These are phyloP conservation scores for Petunia secreta DNA, from an alignment of 257 asterid species.

Conservation along the genomic window DNA sequence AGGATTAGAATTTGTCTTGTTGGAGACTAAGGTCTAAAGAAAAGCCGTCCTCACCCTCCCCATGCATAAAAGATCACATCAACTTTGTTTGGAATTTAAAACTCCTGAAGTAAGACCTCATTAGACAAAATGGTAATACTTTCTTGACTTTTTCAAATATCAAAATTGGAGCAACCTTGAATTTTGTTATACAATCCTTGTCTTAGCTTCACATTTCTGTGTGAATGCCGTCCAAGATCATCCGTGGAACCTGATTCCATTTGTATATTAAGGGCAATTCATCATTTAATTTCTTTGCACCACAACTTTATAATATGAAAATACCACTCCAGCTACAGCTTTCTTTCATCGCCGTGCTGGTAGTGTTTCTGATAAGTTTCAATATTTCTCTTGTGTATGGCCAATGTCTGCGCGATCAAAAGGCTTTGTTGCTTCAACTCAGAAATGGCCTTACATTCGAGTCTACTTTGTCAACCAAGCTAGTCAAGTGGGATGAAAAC, in stretches of 20 bases:
- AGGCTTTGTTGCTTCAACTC: slow-evolving; percentile 27
- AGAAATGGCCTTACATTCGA: background rate
- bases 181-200: background rate
- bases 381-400: background rate
- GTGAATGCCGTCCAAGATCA: background rate
- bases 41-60: background rate
- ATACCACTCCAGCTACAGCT: background rate
- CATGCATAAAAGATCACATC: background rate
- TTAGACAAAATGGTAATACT: background rate
- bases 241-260: background rate
- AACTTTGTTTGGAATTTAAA: background rate
- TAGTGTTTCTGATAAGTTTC: background rate
- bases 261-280: background rate
- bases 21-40: too few species aligned
- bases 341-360: background rate
- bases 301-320: background rate
- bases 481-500: slow-evolving; percentile 44
- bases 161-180: background rate
- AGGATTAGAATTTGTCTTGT: background rate
- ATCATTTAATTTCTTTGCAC: background rate
- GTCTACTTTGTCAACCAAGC: slow-evolving; percentile 7
- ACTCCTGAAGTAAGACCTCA: background rate
- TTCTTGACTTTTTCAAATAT: background rate
- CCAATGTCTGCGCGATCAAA: slow-evolving; percentile 33
- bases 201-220: background rate